Evolutionary conservation across 2,329 filamentous ascomycete genomes (phyloP), one percentile per base, ranked within the genome.

Genomic region (Aureobasidium melanogenum): DNA sequence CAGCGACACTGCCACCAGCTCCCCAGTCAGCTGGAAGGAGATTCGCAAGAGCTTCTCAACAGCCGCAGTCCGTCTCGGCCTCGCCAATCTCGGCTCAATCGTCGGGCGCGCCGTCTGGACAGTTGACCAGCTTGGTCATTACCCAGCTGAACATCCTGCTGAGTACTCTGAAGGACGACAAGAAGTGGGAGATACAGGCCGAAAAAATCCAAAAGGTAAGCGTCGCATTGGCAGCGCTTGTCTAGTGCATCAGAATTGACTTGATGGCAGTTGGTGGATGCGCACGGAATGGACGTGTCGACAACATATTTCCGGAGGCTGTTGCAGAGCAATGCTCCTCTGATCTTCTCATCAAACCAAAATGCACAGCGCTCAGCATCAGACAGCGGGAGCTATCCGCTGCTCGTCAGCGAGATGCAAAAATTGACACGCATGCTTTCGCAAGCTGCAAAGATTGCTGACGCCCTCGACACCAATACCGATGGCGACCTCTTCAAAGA

Each of bases 281-380:
- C 93, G 71, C 88, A 96, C 91, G 92, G 92, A 73, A 99, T 99
- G 93, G 95, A 99, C 82, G 91, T 97, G 73, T 97, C 92, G 75
- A 87, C 90, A 64, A 95, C 92, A 80, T 97, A 94, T 76, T 96
- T 99, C 77, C 87, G 91, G 75, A 90, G 93, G 76, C 82, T 97
- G 73, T 85, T 99, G 72, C 88, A 88, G 76, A 87, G 88, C 77
- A 97, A 97, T 85, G 91, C 92, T 69, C 80, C 87, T 65, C 88
- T 94, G 71, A 94, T 99, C 73, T 97, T 97, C 73, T 59, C 56
- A 10, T 7, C 32, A 22, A 39, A 50, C 44, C 87, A 91, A 56
- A 86, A 88, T 65, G 83, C 84, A 61, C 64, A 69, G 48, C 63
- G 66, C 46, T 61, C 65, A 24, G 63, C 62, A 43, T 83, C 85